Conservation (phyloP, 176 grass and related monocot genomes). For the Bothriochloa decipiens region DNA sequence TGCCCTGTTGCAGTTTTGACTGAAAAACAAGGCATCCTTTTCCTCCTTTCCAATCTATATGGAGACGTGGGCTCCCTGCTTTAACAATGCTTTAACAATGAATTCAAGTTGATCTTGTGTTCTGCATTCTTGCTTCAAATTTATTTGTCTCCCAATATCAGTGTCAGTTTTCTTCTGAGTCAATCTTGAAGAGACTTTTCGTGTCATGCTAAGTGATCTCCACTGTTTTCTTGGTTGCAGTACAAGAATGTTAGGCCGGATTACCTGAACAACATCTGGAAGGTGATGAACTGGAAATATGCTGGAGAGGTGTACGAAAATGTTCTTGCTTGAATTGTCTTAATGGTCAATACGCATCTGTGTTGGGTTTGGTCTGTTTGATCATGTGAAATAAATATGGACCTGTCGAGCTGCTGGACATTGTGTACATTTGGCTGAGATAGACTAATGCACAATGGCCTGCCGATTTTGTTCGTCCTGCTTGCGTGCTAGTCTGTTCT, state of each 20-base stretch:
- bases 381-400: slow-evolving; percentile 57
- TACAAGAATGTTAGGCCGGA: slow-evolving; percentile 97
- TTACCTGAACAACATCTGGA: slow-evolving; percentile 94
- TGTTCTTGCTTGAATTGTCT: slow-evolving; percentile 53
- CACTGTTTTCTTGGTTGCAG: slow-evolving; percentile 52
- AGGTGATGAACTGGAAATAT: slow-evolving; percentile 98
- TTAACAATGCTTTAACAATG: background rate
- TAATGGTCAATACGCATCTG: background rate
- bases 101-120: background rate
- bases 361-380: background rate
- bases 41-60: background rate
- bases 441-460: slow-evolving; percentile 6
- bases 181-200: background rate
- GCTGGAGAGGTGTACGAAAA: slow-evolving; percentile 73
- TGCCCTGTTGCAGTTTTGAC: background rate
- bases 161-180: background rate
- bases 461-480: background rate
- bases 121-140: background rate
- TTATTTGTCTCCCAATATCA: background rate
- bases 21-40: background rate
- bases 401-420: slow-evolving; percentile 5
- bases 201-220: background rate
- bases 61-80: background rate
- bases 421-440: slow-evolving; percentile 34
- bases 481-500: background rate